Evolutionary conservation across 2,329 filamentous ascomycete genomes (phyloP).

Genomic region (Xylaria digitata): DNA sequence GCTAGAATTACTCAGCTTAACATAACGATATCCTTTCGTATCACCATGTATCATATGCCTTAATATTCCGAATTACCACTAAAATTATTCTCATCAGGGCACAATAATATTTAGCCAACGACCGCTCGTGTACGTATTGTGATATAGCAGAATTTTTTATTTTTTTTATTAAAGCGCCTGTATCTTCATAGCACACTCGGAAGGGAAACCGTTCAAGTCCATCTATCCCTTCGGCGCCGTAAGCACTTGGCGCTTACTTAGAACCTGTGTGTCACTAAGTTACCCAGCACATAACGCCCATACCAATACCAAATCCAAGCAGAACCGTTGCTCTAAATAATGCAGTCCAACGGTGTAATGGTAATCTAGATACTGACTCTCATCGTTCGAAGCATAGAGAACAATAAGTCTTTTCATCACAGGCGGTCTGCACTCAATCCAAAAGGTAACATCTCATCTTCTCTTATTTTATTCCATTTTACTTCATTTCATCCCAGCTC

Average conservation of each 20-base stretch:
- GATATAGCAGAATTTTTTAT: neutral
- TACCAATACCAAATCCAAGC: too few relatives aligned
- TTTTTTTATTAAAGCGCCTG: neutral
- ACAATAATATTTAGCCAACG: neutral
- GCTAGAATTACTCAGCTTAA: neutral
- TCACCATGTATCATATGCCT: too few relatives aligned
- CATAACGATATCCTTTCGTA: too few relatives aligned
- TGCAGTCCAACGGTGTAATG: neutral
- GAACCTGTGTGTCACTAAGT: too few relatives aligned
- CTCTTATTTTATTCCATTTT: neutral
- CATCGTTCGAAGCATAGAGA: too few relatives aligned
- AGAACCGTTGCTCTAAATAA: too few relatives aligned
- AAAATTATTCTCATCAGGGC: neutral
- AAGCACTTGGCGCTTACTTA: conserved; percentile 1
- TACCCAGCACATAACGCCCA: too few relatives aligned
- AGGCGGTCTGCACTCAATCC: neutral
- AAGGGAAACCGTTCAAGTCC: neutral
- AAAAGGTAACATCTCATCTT: conserved; percentile 1
- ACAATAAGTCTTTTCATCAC: neutral
- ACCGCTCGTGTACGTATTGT: neutral
- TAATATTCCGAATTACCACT: too few relatives aligned
- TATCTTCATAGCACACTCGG: neutral
- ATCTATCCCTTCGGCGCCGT: neutral
- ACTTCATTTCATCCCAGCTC: neutral
- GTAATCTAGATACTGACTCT: neutral